Base-by-base conservation (phyloP, 2,329 filamentous ascomycete genomes). In the Tolypocladium amazonense region DNA sequence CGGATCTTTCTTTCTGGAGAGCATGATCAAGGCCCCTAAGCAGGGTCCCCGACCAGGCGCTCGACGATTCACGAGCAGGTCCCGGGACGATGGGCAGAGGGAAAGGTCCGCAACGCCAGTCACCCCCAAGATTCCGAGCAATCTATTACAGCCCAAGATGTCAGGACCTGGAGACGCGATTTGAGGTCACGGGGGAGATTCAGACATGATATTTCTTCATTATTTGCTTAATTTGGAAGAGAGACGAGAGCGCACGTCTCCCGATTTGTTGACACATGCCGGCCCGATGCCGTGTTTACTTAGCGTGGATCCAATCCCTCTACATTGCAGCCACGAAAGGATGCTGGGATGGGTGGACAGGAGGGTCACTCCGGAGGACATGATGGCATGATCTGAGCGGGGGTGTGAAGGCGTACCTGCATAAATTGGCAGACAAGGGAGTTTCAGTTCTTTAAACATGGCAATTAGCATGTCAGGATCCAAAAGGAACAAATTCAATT, bases 1-100 rank as follows among this genome's bases (percentile, higher is more conserved):
- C 47, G 72, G 75, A 23, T 81, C 79, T 0, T 85, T 84, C 69
- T 81, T 81, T 61, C 72, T 83, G 30, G 84, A 87, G 65, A 84
- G 78, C 59, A 85, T 86, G 77, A 81, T 87, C 63, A 82, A 80
- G 62, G 82, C 84, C 0, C 72, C 83, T 7, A 77, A 81, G 38
- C 80, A 85, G 60, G 78, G 80, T 50, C 83, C 84, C 18, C 75
- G 83, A 43, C 81, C 75, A n/a, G 68, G 65, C 25, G 61, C 70
- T 47, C 66, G 70, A 27, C 71, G 72, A 6, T 64, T 70, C 11
- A 62, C 68, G 15, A 70, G 70, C 58, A 66, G 67, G 60, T 73
- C 73, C 0, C 66, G 71, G 27, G 73, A 75, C 45, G 71, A 74
- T 35, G 66, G 69, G 30, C 66, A 63, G 9, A 65, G 70, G 15